A percentile compares a stretch with the other conserved stretches of the same genome.
Evolutionary conservation across 768 basidiomycete genomes (phyloP).

Genomic region (Lentinula aciculospora): DNA sequence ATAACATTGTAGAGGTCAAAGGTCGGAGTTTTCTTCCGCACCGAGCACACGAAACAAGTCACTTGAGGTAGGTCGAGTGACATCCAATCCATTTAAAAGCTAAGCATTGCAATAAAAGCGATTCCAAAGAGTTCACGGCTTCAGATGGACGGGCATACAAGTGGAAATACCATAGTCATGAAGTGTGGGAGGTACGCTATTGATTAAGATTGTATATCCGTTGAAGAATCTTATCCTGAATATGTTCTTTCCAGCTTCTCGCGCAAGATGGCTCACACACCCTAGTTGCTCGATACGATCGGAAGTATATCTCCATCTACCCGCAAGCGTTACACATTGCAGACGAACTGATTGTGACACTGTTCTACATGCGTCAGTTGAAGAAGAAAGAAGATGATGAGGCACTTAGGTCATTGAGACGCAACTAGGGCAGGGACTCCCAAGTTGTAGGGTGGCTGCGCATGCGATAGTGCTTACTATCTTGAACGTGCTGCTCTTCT

Average conservation of each 20-base stretch:
- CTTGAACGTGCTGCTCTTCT: too few species aligned
- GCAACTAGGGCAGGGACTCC: too few species aligned
- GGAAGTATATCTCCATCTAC: not conserved
- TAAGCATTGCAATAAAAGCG: not conserved
- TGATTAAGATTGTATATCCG: not conserved
- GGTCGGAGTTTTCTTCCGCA: not conserved
- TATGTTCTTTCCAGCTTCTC: not conserved
- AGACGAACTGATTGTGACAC: not conserved
- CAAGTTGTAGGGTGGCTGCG: too few species aligned
- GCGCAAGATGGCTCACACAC: not conserved
- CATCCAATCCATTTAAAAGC: not conserved
- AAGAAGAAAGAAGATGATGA: not conserved
- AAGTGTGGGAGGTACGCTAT: not conserved
- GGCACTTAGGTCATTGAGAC: too few species aligned
- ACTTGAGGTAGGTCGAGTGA: not conserved
- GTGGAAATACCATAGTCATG: not conserved
- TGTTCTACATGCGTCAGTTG: not conserved
- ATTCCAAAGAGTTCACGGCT: not conserved
- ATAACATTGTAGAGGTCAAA: not conserved
- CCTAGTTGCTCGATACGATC: not conserved
- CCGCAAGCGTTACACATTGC: not conserved
- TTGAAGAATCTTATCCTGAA: not conserved
- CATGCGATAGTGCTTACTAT: too few species aligned
- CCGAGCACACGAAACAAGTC: not conserved
- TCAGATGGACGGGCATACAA: not conserved